A percentile compares a stretch with the other conserved stretches of the same genome.
Conservation (phyloP, 2,329 filamentous ascomycete species). For the Pezicula radicicola region DNA sequence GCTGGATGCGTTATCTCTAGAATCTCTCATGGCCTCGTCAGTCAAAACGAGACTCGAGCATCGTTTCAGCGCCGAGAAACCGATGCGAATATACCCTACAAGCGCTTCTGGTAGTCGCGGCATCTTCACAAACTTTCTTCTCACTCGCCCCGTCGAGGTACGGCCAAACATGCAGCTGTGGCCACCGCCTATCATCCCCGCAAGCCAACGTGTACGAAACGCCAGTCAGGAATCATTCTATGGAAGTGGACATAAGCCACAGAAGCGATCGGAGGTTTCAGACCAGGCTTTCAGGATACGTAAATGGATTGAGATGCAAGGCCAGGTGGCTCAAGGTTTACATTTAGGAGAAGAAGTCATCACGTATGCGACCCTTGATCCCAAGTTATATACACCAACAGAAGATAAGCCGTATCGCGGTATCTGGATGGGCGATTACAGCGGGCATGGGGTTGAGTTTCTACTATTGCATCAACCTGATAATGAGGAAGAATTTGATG, state of each 20-base stretch:
- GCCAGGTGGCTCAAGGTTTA: constrained; percentile 35
- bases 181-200: constrained; percentile 72
- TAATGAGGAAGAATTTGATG: constrained; percentile 35
- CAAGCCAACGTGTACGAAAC: constrained; percentile 43
- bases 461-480: constrained; percentile 76
- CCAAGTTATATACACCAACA: constrained; percentile 76
- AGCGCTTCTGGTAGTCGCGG: constrained; percentile 39
- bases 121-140: constrained; percentile 65
- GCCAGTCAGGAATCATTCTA: constrained; percentile 40
- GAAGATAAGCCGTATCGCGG: constrained; percentile 78
- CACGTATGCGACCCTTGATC: constrained; percentile 71
- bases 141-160: constrained; percentile 51
- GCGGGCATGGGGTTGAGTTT: constrained; percentile 85
- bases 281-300: constrained; percentile 71
- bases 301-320: constrained; percentile 69
- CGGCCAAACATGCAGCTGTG: constrained; percentile 54
- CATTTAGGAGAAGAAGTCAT: constrained; percentile 53
- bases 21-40: constrained; percentile 6
- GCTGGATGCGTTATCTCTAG: constrained; percentile 34
- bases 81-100: constrained; percentile 40
- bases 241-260: constrained; percentile 43
- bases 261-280: constrained; percentile 56
- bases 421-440: constrained; percentile 88
- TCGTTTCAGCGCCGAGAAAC: constrained; percentile 45
- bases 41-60: constrained; percentile 21